Percentiles rank a stretch among this genome's conserved stretches.
Evolutionary conservation across 2,329 filamentous ascomycete genomes (phyloP).

Genomic region (Pseudocercospora fuligena): DNA sequence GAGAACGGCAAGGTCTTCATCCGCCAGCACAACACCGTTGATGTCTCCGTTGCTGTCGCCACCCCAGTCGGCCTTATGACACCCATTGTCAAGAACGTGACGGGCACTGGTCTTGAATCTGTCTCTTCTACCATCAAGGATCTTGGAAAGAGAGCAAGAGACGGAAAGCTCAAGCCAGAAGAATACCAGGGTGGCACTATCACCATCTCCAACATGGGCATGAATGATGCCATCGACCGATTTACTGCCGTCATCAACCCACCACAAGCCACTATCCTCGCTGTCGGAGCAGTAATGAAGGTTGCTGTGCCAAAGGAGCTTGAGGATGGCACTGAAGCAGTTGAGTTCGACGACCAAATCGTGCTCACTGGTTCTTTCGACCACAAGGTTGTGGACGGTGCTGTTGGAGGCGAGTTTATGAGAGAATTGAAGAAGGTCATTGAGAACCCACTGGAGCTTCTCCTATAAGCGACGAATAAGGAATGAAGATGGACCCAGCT

Average conservation of each 20-base stretch:
- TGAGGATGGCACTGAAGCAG: slow-evolving; percentile 73
- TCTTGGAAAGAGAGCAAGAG: slow-evolving; percentile 91
- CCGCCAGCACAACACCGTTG: slow-evolving; percentile 89
- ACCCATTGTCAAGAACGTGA: slow-evolving; percentile 90
- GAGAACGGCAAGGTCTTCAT: slow-evolving; percentile 76
- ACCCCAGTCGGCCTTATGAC: slow-evolving; percentile 95
- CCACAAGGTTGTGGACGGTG: slow-evolving; percentile 98
- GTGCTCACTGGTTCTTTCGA: slow-evolving; percentile 94
- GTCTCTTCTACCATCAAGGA: slow-evolving; percentile 94
- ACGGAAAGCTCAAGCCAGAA: slow-evolving; percentile 98
- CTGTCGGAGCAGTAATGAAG: slow-evolving; percentile 94
- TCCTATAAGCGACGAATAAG: slow-evolving; percentile 67
- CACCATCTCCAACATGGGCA: slow-evolving; percentile 99
- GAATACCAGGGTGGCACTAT: slow-evolving; percentile 99
- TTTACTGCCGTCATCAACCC: slow-evolving; percentile 99
- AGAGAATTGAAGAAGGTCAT: slow-evolving; percentile 95
- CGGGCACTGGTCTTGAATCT: slow-evolving; percentile 80
- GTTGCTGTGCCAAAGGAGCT: slow-evolving; percentile 85
- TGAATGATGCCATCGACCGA: slow-evolving; percentile 94
- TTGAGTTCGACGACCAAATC: slow-evolving; percentile 98
- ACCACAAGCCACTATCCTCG: slow-evolving; percentile 92
- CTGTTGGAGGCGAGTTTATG: slow-evolving; percentile 95
- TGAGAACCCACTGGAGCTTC: slow-evolving; percentile 93
- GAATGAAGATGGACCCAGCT: slow-evolving; percentile 1
- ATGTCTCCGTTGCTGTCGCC: slow-evolving; percentile 93